phyloP scores from a whole-genome alignment of 257 asterid genomes.

The Petunia axillaris region DNA sequence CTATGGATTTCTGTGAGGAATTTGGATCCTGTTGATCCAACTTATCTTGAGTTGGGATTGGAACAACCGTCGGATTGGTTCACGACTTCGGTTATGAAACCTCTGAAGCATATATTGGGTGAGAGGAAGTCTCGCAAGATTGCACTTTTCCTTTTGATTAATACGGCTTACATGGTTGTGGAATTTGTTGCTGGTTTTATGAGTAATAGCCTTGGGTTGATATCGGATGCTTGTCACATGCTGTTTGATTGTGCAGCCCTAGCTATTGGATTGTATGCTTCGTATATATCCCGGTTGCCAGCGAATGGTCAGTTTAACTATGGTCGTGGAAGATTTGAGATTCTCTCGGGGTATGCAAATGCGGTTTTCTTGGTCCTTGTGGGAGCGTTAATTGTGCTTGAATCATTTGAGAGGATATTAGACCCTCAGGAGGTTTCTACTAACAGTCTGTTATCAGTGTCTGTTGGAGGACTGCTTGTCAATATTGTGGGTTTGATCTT shows the following conservation, averaged over 20 bases:
- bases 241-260: constrained; percentile 98
- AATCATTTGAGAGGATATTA: constrained; percentile 87
- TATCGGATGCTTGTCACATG: constrained; percentile 99
- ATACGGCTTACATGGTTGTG: constrained; percentile 91
- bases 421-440: constrained; percentile 98
- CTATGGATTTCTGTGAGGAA: constrained; percentile 77
- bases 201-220: constrained; percentile 98
- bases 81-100: constrained; percentile 63
- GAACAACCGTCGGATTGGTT: constrained; percentile 66
- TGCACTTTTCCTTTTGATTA: constrained; percentile 83
- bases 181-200: constrained; percentile 91
- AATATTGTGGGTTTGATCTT: constrained; percentile 84
- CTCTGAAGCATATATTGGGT: constrained; percentile 80
- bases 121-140: constrained; percentile 92
- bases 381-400: constrained; percentile 82
- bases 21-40: constrained; percentile 49
- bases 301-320: constrained; percentile 81
- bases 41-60: constrained; percentile 68
- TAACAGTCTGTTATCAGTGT: constrained; percentile 71
- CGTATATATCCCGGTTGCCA: constrained; percentile 90
- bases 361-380: constrained; percentile 92
- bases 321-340: constrained; percentile 99
- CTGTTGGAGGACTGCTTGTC: constrained; percentile 91
- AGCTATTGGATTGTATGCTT: constrained; percentile 92
- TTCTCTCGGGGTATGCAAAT: constrained; percentile 88